These are phyloP conservation scores for Arabidopsis arenosa DNA, from an alignment of 345 rosid genomes.

Conservation along the genomic window DNA sequence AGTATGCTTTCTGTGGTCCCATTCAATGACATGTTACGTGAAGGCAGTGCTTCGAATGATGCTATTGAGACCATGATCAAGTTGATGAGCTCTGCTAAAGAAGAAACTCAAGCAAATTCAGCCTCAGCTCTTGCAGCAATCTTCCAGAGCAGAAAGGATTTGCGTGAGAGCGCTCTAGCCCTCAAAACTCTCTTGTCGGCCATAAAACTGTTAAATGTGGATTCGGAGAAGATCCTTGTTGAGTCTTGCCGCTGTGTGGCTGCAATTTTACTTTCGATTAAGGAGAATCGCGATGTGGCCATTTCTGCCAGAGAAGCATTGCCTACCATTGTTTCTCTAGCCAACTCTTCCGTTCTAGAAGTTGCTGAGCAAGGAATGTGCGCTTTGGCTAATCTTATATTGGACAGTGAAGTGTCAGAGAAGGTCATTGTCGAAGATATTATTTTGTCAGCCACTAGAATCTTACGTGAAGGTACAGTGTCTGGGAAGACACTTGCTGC, in stretches of 20 bases:
- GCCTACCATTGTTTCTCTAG: slow-evolving; percentile 67
- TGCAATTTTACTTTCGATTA: slow-evolving; percentile 87
- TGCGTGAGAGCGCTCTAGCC: slow-evolving; percentile 90
- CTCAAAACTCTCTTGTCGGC: slow-evolving; percentile 74
- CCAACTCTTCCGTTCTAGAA: slow-evolving; percentile 79
- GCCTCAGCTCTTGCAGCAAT: slow-evolving; percentile 95
- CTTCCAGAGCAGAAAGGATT: slow-evolving; percentile 78
- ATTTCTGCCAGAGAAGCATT: slow-evolving; percentile 81
- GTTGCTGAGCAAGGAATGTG: slow-evolving; percentile 95
- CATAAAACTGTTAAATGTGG: slow-evolving; percentile 77
- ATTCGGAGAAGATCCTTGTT: slow-evolving; percentile 76
- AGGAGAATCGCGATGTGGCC: slow-evolving; percentile 92
- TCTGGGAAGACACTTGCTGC: slow-evolving; percentile 96
- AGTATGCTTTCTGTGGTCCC: slow-evolving; percentile 95
- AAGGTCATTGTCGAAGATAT: slow-evolving; percentile 78
- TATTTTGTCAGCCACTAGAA: slow-evolving; percentile 88
- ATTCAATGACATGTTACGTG: slow-evolving; percentile 75
- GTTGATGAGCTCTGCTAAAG: slow-evolving; percentile 80
- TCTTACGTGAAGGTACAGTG: slow-evolving; percentile 88
- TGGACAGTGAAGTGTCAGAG: slow-evolving; percentile 84
- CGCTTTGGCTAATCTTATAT: slow-evolving; percentile 93
- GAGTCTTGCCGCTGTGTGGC: slow-evolving; percentile 86
- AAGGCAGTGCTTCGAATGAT: slow-evolving; percentile 99
- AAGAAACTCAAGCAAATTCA: slow-evolving; percentile 97
- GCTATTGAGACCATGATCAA: slow-evolving; percentile 97